These are phyloP conservation scores for Pichia kluyveri DNA, from an alignment of 805 yeast species.

Conservation along the genomic window DNA sequence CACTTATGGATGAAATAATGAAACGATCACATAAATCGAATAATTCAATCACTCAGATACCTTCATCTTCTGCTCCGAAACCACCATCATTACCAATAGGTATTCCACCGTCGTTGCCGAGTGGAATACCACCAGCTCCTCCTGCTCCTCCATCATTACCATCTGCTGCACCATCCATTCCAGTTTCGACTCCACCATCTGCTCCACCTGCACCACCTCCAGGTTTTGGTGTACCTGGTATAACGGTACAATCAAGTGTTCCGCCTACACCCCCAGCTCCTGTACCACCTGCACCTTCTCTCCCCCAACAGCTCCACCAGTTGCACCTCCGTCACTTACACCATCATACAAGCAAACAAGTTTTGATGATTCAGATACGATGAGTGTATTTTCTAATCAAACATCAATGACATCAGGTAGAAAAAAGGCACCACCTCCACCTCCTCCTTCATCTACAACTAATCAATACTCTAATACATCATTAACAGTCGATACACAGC, in stretches of 20 bases:
- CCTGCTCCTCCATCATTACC: constrained; percentile 7
- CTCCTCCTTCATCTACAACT: constrained; percentile 26
- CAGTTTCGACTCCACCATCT: background rate
- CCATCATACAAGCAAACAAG: background rate
- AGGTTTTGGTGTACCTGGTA: background rate
- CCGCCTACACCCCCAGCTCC: constrained; percentile 11
- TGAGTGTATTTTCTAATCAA: constrained; percentile 7
- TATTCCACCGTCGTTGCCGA: constrained; percentile 15
- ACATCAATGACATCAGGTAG: constrained; percentile 1
- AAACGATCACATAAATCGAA: constrained; percentile 5
- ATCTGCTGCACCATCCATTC: constrained; percentile 5
- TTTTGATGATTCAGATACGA: background rate
- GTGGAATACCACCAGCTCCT: constrained; percentile 12
- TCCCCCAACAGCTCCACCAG: constrained; percentile 1
- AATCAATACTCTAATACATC: background rate
- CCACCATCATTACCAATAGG: constrained; percentile 11
- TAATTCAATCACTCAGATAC: background rate
- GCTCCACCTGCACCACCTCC: constrained; percentile 6
- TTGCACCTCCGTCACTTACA: background rate
- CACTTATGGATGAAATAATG: constrained; percentile 9
- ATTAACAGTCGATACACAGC: background rate
- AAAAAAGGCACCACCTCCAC: constrained; percentile 19
- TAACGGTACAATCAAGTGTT: background rate
- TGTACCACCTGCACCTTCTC: constrained; percentile 12
- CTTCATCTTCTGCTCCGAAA: background rate